A percentile compares a stretch with the other conserved stretches of the same genome.
Evolutionary conservation across 2,329 filamentous ascomycete species (phyloP).

Genomic region (Ophiocordyceps camponoti-leonardi): DNA sequence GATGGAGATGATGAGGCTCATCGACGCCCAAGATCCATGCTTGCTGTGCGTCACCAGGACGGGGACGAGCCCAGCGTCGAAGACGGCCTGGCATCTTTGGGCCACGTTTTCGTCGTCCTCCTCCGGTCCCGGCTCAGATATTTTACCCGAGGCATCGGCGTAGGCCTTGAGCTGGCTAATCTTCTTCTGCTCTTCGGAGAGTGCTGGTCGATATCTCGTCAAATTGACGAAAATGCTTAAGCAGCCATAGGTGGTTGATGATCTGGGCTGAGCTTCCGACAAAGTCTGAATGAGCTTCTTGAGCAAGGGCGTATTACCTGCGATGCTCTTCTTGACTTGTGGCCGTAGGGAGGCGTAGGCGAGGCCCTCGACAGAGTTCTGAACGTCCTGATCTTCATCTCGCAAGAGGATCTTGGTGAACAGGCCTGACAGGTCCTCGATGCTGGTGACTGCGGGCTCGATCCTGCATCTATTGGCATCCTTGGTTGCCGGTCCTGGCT

Average conservation of each 20-base stretch:
- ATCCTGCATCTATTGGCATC: conserved; percentile 25
- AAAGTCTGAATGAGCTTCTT: conserved; percentile 51
- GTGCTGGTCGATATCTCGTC: conserved; percentile 57
- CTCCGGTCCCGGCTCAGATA: conserved; percentile 44
- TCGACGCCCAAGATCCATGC: conserved; percentile 50
- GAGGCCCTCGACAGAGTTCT: conserved; percentile 73
- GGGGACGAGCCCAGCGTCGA: conserved; percentile 62
- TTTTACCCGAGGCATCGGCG: conserved; percentile 62
- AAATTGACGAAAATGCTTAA: conserved; percentile 77
- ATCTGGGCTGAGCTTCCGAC: conserved; percentile 38
- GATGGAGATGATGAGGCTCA: conserved; percentile 59
- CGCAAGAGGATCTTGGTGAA: conserved; percentile 50
- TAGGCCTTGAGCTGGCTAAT: conserved; percentile 89
- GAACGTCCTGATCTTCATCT: conserved; percentile 37
- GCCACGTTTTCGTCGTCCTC: conserved; percentile 63
- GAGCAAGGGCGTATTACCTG: conserved; percentile 50
- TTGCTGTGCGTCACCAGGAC: conserved; percentile 63
- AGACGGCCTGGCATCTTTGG: conserved; percentile 57
- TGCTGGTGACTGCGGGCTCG: conserved; percentile 37
- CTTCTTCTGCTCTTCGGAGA: conserved; percentile 83
- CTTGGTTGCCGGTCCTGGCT: conserved; percentile 16
- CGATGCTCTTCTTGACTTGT: conserved; percentile 66
- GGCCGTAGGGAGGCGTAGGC: conserved; percentile 83
- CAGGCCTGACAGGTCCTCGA: conserved; percentile 46
- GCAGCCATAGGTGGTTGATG: conserved; percentile 65